These are phyloP conservation scores for Pestalotiopsis sp. DNA, from an alignment of 2,329 filamentous ascomycete species.

Conservation along the genomic window DNA sequence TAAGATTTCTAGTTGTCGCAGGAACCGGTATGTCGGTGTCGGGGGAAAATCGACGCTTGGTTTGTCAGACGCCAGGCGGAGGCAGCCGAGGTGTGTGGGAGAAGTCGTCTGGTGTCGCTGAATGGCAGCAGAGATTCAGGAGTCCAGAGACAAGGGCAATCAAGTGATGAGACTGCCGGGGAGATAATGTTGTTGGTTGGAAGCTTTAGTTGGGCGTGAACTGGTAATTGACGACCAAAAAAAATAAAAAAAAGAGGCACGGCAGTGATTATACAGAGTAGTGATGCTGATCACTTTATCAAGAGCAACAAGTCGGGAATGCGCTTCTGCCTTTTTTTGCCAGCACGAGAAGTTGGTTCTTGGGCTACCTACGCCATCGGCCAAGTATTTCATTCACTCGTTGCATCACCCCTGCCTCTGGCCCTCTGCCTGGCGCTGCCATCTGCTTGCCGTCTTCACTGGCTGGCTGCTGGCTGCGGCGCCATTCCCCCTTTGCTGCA, in stretches of 20 bases:
- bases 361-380: slow-evolving; percentile 8
- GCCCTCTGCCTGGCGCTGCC: background rate
- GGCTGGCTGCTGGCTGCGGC: background rate
- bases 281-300: background rate
- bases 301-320: background rate
- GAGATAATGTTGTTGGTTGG: background rate
- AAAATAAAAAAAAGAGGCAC: background rate
- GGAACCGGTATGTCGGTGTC: slow-evolving; percentile 5
- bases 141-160: background rate
- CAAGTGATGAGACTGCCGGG: background rate
- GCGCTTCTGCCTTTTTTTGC: background rate
- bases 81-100: slow-evolving; percentile 3
- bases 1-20: background rate
- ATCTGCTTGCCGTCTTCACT: background rate
- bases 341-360: background rate
- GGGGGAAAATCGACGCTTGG: background rate
- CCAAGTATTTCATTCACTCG: slow-evolving; percentile 4
- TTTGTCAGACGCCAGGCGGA: slow-evolving; percentile 8
- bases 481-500: background rate
- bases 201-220: background rate
- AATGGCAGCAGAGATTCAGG: background rate
- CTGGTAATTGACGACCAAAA: background rate
- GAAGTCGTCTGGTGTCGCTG: background rate
- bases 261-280: background rate
- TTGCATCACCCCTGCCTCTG: slow-evolving; percentile 13